These are phyloP conservation scores for Skeletonema menzelii DNA, from an alignment of 108 stramenopile genomes.

Conservation along the genomic window DNA sequence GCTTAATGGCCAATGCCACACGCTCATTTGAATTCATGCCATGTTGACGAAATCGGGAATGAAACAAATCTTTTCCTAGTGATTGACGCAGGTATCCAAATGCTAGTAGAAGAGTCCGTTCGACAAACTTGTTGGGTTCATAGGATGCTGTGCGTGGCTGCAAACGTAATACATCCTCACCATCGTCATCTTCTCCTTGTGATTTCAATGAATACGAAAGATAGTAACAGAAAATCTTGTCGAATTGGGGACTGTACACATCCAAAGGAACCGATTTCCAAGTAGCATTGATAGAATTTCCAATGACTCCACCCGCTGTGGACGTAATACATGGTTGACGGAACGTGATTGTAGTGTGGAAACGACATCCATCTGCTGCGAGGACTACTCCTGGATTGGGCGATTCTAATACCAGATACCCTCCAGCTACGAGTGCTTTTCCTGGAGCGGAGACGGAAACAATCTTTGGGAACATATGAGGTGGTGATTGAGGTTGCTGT, in stretches of 20 bases:
- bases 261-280: constrained; percentile 29
- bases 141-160: constrained; percentile 12
- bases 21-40: neutral
- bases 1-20: constrained; percentile 58
- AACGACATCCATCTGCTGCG: constrained; percentile 80
- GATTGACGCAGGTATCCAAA: constrained; percentile 56
- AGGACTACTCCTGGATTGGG: constrained; percentile 86
- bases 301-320: neutral
- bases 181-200: constrained; percentile 15
- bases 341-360: constrained; percentile 75
- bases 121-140: constrained; percentile 75
- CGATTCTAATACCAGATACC: constrained; percentile 93
- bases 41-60: constrained; percentile 15
- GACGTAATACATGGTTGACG: constrained; percentile 14
- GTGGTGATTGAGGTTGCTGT: neutral
- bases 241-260: constrained; percentile 81
- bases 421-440: constrained; percentile 93
- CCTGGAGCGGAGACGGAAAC: constrained; percentile 84
- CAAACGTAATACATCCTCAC: constrained; percentile 18
- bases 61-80: constrained; percentile 32
- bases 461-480: neutral
- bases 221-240: constrained; percentile 28
- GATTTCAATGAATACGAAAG: constrained; percentile 43
- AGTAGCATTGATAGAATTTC: neutral
- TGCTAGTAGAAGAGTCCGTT: constrained; percentile 73